These are phyloP conservation scores for Smithsoniella earleae DNA, from an alignment of 163 green algal genomes.

Conservation along the genomic window DNA sequence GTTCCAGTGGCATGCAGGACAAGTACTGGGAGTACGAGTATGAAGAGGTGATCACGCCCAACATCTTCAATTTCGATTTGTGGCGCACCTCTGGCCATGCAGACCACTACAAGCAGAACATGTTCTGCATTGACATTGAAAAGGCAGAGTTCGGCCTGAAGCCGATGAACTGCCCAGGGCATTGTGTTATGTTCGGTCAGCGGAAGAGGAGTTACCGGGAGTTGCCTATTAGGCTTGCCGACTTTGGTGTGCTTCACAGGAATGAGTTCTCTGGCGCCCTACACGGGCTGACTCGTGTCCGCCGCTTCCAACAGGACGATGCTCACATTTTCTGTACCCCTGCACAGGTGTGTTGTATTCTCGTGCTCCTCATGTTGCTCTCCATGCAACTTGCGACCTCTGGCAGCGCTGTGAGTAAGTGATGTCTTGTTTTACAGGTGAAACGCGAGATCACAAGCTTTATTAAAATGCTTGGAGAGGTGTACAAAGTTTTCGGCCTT, in stretches of 20 bases:
- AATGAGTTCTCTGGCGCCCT: slow-evolving; percentile 81
- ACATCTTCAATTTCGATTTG: slow-evolving; percentile 97
- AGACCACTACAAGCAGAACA: slow-evolving; percentile 97
- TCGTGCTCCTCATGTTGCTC: too few relatives aligned
- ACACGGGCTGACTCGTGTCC: slow-evolving; percentile 75
- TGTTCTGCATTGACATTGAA: slow-evolving; percentile 93
- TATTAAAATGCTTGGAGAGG: slow-evolving; percentile 81
- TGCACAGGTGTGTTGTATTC: slow-evolving; percentile 46
- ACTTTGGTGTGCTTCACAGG: slow-evolving; percentile 97
- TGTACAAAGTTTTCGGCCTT: slow-evolving; percentile 90
- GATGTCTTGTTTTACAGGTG: too few relatives aligned
- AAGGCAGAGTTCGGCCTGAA: slow-evolving; percentile 93
- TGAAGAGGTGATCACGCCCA: slow-evolving; percentile 86
- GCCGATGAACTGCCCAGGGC: slow-evolving; percentile 98
- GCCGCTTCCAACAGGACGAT: slow-evolving; percentile 96
- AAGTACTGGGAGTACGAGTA: slow-evolving; percentile 98
- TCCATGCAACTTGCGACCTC: too few relatives aligned
- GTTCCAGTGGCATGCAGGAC: slow-evolving; percentile 48
- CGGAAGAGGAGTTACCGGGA: slow-evolving; percentile 85
- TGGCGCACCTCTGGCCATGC: slow-evolving; percentile 90
- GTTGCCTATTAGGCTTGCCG: slow-evolving; percentile 83
- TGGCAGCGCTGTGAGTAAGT: too few relatives aligned
- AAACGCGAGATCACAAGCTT: slow-evolving; percentile 50
- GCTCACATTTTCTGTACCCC: slow-evolving; percentile 95
- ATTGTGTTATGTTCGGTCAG: slow-evolving; percentile 93